phyloP scores from a whole-genome alignment of 441 rosid genomes.

The Adansonia gregorii region DNA sequence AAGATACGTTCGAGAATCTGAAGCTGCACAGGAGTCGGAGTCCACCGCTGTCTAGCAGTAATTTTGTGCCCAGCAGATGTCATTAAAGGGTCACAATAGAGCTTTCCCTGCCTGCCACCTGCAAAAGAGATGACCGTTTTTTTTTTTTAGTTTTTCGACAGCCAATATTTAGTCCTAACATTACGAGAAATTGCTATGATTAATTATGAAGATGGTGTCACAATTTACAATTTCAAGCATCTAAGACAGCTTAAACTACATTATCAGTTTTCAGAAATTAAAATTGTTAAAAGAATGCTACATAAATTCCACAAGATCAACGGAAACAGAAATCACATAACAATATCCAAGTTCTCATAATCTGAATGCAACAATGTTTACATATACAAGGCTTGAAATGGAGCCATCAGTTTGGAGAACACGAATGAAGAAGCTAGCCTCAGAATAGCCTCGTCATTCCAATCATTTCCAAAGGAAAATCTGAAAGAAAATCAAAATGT shows the following conservation, averaged over 20 bases:
- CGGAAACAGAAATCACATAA: background rate
- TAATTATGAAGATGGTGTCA: background rate
- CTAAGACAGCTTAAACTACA: background rate
- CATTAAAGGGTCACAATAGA: constrained; percentile 84
- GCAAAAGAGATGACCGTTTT: constrained; percentile 19
- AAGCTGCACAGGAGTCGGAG: constrained; percentile 93
- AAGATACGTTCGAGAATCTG: constrained; percentile 91
- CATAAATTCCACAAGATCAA: background rate
- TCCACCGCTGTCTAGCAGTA: constrained; percentile 96
- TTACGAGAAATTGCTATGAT: background rate
- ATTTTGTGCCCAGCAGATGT: constrained; percentile 78
- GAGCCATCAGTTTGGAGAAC: background rate
- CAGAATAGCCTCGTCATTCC: background rate
- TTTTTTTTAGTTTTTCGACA: background rate
- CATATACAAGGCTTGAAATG: background rate
- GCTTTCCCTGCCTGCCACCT: constrained; percentile 70
- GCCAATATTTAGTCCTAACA: background rate
- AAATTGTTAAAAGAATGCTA: background rate
- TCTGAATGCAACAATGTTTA: background rate
- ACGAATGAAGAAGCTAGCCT: background rate
- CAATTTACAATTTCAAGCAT: background rate
- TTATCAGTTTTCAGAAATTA: background rate
- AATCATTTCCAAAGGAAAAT: constrained; percentile 5
- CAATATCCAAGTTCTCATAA: background rate
- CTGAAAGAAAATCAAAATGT: background rate